Evolutionary conservation across 1,284 basidiomycete genomes (phyloP).

Genomic region (Erythrobasidium hasegawianum): DNA sequence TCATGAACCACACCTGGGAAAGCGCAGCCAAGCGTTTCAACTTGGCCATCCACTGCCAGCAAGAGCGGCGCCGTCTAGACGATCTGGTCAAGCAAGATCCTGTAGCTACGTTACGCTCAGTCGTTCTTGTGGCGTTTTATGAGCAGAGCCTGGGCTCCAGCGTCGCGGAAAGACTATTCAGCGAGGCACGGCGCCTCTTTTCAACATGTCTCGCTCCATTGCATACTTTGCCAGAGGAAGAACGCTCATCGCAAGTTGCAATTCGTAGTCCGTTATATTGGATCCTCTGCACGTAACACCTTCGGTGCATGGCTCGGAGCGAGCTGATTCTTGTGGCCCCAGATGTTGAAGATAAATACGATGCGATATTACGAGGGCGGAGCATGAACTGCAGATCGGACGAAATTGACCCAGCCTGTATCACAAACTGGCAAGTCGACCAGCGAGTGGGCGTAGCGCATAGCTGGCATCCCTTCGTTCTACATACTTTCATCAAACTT

Average conservation of each 20-base stretch:
- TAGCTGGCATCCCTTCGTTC: too few relatives aligned
- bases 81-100: background rate
- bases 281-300: conserved; percentile 5
- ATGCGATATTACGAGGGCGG: background rate
- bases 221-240: background rate
- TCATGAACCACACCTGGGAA: background rate
- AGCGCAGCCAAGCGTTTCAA: background rate
- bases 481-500: too few relatives aligned
- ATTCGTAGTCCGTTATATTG: conserved; percentile 5
- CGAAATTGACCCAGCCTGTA: too few relatives aligned
- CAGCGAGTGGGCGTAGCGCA: too few relatives aligned
- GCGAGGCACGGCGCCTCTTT: conserved; percentile 14
- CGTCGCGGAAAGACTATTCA: conserved; percentile 4
- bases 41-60: background rate
- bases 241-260: background rate
- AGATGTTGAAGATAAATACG: background rate
- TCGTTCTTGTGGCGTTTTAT: conserved; percentile 13
- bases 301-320: background rate
- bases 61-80: background rate
- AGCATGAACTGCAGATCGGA: background rate
- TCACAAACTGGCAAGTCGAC: too few relatives aligned
- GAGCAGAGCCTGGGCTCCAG: conserved; percentile 9
- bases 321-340: background rate
- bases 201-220: conserved; percentile 9
- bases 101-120: background rate